Evolutionary conservation across 106 monocot species (phyloP).

Genomic region (Apostasia ramifera): DNA sequence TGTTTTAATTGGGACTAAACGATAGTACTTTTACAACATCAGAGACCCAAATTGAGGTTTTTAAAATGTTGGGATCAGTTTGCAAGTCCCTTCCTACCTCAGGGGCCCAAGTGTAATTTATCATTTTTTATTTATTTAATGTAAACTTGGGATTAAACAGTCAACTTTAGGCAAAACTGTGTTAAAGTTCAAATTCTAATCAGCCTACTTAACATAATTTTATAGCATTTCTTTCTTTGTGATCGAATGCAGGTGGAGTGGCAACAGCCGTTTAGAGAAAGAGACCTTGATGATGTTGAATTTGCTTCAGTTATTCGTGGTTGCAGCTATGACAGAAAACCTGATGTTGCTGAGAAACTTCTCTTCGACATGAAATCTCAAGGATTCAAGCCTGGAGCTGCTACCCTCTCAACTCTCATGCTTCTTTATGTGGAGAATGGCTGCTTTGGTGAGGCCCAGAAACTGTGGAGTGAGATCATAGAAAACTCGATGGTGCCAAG

Average conservation of each 20-base stretch:
- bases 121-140: too few species aligned
- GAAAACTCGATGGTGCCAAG: slow-evolving; percentile 52
- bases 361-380: slow-evolving; percentile 9
- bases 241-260: neutral
- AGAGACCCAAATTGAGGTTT: too few species aligned
- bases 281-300: slow-evolving; percentile 5
- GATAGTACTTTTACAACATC: too few species aligned
- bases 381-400: slow-evolving; percentile 8
- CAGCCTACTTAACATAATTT: neutral
- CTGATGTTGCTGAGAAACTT: slow-evolving; percentile 9
- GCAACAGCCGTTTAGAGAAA: neutral
- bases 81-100: too few species aligned
- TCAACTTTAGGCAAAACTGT: too few species aligned
- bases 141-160: too few species aligned
- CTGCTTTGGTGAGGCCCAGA: slow-evolving; percentile 33
- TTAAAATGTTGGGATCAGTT: too few species aligned
- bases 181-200: neutral
- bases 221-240: neutral
- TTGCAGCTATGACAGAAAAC: neutral
- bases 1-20: too few species aligned
- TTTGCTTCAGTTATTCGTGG: slow-evolving; percentile 1
- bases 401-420: slow-evolving; percentile 31
- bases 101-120: too few species aligned
- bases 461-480: slow-evolving; percentile 66
- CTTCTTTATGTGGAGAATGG: slow-evolving; percentile 37